A percentile compares a stretch with the other conserved stretches of the same genome.
phyloP scores from a whole-genome alignment of 2,329 filamentous ascomycete genomes.

The Pezicula neosporulosa region DNA sequence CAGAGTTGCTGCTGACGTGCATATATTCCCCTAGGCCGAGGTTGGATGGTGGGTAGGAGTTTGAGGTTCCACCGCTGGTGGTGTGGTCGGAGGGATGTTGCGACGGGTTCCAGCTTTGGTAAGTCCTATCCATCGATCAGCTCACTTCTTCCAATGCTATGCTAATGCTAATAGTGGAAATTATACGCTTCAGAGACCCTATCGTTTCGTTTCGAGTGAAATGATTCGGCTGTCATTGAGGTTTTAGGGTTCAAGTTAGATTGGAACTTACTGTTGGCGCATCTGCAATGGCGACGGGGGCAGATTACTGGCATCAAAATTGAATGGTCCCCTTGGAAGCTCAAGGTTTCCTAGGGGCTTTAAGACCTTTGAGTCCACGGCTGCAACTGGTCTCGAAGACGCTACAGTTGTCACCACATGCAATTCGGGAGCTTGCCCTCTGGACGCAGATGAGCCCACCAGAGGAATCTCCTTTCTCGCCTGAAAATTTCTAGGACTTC shows the following conservation, averaged over 20 bases:
- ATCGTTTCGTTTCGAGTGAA: too few species aligned
- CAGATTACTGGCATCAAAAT: constrained; percentile 26
- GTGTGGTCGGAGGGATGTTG: constrained; percentile 23
- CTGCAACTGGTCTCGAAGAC: constrained; percentile 11
- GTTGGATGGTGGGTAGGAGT: constrained; percentile 18
- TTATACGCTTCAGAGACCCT: too few species aligned
- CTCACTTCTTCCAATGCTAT: constrained; percentile 7
- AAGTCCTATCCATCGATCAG: constrained; percentile 14
- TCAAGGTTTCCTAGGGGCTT: constrained; percentile 22
- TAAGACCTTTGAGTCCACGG: constrained; percentile 16
- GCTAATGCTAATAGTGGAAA: too few species aligned
- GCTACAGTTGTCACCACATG: constrained; percentile 22
- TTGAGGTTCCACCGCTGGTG: constrained; percentile 10
- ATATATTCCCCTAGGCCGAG: constrained; percentile 22
- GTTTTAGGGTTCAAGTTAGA: not conserved
- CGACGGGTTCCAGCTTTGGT: constrained; percentile 20
- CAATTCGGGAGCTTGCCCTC: constrained; percentile 27
- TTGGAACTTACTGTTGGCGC: constrained; percentile 24
- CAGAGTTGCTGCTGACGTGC: constrained; percentile 19
- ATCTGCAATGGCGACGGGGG: constrained; percentile 22
- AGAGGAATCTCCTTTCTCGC: constrained; percentile 90
- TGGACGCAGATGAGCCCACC: constrained; percentile 28
- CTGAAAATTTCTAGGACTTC: constrained; percentile 93
- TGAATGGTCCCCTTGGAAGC: constrained; percentile 26
- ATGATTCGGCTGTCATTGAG: not conserved